Evolutionary conservation across 179 eudicot species (phyloP), one percentile per base, ranked within the genome.

Genomic region (Patellifolia procumbens): DNA sequence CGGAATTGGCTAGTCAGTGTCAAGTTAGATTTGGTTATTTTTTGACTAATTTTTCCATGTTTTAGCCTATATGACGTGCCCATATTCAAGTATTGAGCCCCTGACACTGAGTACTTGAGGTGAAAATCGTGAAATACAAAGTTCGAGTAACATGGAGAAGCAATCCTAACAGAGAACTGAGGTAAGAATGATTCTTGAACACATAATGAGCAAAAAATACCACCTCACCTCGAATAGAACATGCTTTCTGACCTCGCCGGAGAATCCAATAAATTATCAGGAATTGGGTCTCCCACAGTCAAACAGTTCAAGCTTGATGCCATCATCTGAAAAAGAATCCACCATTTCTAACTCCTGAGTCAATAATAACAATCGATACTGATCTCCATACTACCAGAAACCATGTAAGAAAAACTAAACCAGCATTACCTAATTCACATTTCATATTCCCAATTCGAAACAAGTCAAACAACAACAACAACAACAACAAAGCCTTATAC

Each of bases 271-370:
- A 88, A 82, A 71, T 85, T 85, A 69, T 94, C 97, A 68, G 91
- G 85, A 63, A 87, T 77, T 51, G 91, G 62, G 81, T 94, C 98
- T 73, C 91, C 97, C 74, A 94, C 98, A 34, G 96, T 88, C 74
- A 94, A 79, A 72, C 98, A 95, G 81, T 94, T 94, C 81, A 92
- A 87, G 83, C 98, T 94, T 49, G 98, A 92, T 42, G 98, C 98
- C 98, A 94, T 94, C 79, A 92, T 87, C 98, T 94, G 91, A 53
- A 78, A 48, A 61, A 26, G 12, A 55, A 35, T 58, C 73, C 85
- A 81, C 31, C 69, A 63, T 48, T 60, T 65, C 76, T 53, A 73
- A 42, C 70, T 51, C 72, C 46, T 29, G 51, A 43, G 11, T 70
- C 62, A 35, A 56, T 42, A 62, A 63, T 22, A 71, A 71, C 20